phyloP scores from a whole-genome alignment of 805 yeast species.

The Saccharomyces mikatae region DNA sequence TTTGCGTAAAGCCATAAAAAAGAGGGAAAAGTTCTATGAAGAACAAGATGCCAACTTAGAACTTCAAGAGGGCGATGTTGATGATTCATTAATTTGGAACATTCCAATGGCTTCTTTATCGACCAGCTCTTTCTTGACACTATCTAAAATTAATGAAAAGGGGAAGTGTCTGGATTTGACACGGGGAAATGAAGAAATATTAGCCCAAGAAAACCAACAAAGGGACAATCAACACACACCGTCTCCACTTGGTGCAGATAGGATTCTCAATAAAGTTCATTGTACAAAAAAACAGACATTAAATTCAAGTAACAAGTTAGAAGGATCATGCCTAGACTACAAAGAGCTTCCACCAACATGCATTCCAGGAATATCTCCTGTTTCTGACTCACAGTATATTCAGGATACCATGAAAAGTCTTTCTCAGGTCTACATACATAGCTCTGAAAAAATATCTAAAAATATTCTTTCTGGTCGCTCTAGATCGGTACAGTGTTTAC shows the following conservation, averaged over 20 bases:
- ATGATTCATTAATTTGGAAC: slow-evolving; percentile 38
- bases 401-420: slow-evolving; percentile 30
- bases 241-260: not conserved
- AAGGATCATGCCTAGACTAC: not conserved
- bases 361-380: slow-evolving; percentile 34
- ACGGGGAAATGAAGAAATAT: not conserved
- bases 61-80: slow-evolving; percentile 28
- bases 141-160: slow-evolving; percentile 1
- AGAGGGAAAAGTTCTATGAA: slow-evolving; percentile 31
- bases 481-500: slow-evolving; percentile 28
- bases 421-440: slow-evolving; percentile 33
- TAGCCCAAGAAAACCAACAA: not conserved
- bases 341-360: slow-evolving; percentile 36
- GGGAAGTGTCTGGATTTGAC: not conserved
- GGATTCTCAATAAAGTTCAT: not conserved
- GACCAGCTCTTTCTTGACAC: slow-evolving; percentile 17
- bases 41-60: slow-evolving; percentile 13
- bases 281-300: not conserved
- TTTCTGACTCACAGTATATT: slow-evolving; percentile 21
- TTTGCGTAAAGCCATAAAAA: slow-evolving; percentile 23
- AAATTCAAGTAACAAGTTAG: not conserved
- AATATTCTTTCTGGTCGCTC: slow-evolving; percentile 31
- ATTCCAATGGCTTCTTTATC: slow-evolving; percentile 39
- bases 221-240: not conserved
- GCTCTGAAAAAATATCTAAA: slow-evolving; percentile 28